These are phyloP conservation scores for Gelatoporia subvermispora DNA, from an alignment of 768 basidiomycete species.

Conservation along the genomic window DNA sequence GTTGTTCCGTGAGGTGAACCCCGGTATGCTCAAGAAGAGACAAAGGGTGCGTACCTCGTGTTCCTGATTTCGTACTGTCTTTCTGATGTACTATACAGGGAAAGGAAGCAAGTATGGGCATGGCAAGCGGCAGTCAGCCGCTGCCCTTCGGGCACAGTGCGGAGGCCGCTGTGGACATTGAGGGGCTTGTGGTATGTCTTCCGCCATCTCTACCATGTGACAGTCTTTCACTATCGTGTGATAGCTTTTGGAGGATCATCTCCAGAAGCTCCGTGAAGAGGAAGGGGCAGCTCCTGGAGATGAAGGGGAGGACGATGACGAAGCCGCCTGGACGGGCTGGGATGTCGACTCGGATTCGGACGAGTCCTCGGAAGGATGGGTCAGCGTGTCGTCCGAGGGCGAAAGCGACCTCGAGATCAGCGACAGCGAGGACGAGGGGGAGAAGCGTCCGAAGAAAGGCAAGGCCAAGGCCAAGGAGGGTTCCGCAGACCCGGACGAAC, in stretches of 20 bases:
- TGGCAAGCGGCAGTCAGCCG: slow-evolving; percentile 57
- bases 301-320: slow-evolving; percentile 51
- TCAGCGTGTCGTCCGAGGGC: slow-evolving; percentile 68
- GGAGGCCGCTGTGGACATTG: slow-evolving; percentile 77
- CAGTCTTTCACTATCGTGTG: background rate
- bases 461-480: slow-evolving; percentile 32
- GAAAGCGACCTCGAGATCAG: slow-evolving; percentile 69
- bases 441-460: slow-evolving; percentile 14
- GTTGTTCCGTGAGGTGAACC: slow-evolving; percentile 94
- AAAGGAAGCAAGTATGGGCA: slow-evolving; percentile 82
- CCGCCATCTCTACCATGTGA: background rate
- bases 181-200: slow-evolving; percentile 73
- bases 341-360: slow-evolving; percentile 72
- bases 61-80: slow-evolving; percentile 1
- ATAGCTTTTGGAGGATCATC: slow-evolving; percentile 85
- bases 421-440: slow-evolving; percentile 77
- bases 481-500: slow-evolving; percentile 54
- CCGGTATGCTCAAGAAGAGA: slow-evolving; percentile 81
- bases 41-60: slow-evolving; percentile 58
- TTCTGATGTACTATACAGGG: slow-evolving; percentile 45
- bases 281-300: slow-evolving; percentile 40
- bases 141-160: slow-evolving; percentile 80
- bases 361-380: slow-evolving; percentile 67
- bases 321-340: slow-evolving; percentile 84
- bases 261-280: slow-evolving; percentile 66